Evolutionary conservation across 495 filamentous ascomycete genomes (phyloP).

Genomic region (Cercophora newfieldiana): DNA sequence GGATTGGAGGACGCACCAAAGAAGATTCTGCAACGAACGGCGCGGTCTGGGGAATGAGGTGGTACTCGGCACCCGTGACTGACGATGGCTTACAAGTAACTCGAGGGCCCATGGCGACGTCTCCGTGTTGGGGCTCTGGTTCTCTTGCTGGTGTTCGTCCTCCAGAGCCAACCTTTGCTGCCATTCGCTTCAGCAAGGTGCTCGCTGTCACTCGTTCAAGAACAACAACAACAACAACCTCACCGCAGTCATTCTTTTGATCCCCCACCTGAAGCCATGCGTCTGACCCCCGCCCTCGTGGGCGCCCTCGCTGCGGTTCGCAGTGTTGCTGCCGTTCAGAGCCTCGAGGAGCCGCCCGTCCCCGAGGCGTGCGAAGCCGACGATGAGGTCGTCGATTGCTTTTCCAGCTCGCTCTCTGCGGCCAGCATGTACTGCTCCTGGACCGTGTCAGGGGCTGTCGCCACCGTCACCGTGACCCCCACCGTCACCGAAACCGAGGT

Average conservation of each 20-base stretch:
- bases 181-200: constrained; percentile 7
- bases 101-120: neutral
- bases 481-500: neutral
- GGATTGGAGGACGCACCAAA: too few species aligned
- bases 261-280: neutral
- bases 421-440: neutral
- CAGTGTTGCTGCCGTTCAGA: neutral
- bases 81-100: neutral
- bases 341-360: neutral
- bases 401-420: neutral
- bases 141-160: constrained; percentile 1
- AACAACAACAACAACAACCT: too few species aligned
- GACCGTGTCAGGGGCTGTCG: neutral
- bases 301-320: neutral
- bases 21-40: too few species aligned
- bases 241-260: constrained; percentile 5
- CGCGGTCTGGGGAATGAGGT: neutral
- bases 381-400: constrained; percentile 3
- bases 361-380: neutral
- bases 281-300: neutral
- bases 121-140: neutral
- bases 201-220: neutral
- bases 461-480: constrained; percentile 1
- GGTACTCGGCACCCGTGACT: neutral
- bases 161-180: neutral